phyloP scores from a whole-genome alignment of 2,329 filamentous ascomycete genomes.

The Monosporascus sp. region DNA sequence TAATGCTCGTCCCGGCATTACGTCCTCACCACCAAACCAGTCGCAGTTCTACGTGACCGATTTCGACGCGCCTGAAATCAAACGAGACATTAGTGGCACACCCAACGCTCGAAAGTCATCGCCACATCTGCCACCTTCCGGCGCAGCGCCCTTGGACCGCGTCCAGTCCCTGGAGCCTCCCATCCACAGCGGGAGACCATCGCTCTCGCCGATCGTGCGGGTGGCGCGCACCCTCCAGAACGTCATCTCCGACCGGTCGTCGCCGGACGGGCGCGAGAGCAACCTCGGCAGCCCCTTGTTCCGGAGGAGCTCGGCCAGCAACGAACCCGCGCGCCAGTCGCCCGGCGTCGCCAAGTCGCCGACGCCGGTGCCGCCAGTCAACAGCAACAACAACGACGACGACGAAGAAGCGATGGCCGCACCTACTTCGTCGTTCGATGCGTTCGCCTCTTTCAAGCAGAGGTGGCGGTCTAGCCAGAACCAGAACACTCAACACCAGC shows the following conservation, averaged over 20 bases:
- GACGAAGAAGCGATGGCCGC: neutral
- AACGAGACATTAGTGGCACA: slow-evolving; percentile 15
- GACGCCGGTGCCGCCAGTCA: slow-evolving; percentile 2
- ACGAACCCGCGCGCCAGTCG: slow-evolving; percentile 19
- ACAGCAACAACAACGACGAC: neutral
- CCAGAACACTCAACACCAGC: slow-evolving; percentile 3
- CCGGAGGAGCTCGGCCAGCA: slow-evolving; percentile 26
- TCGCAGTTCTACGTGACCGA: slow-evolving; percentile 19
- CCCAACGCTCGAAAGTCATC: slow-evolving; percentile 15
- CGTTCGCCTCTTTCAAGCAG: slow-evolving; percentile 12
- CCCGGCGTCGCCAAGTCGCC: slow-evolving; percentile 18
- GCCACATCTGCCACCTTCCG: slow-evolving; percentile 12
- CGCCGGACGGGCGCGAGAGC: slow-evolving; percentile 45
- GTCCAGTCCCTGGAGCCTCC: slow-evolving; percentile 17
- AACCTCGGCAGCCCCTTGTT: slow-evolving; percentile 51
- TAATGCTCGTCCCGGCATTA: slow-evolving; percentile 19
- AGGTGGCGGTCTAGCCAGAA: slow-evolving; percentile 14
- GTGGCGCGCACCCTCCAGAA: slow-evolving; percentile 51
- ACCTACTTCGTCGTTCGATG: slow-evolving; percentile 10
- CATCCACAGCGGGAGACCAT: slow-evolving; percentile 13
- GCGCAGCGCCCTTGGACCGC: slow-evolving; percentile 11
- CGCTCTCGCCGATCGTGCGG: slow-evolving; percentile 52
- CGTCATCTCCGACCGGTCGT: slow-evolving; percentile 54
- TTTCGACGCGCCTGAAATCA: slow-evolving; percentile 14
- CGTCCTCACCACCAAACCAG: slow-evolving; percentile 29